Percentiles rank a stretch among this genome's conserved stretches.
phyloP scores from a whole-genome alignment of 1,284 basidiomycete species.

The Ustilago curta region DNA sequence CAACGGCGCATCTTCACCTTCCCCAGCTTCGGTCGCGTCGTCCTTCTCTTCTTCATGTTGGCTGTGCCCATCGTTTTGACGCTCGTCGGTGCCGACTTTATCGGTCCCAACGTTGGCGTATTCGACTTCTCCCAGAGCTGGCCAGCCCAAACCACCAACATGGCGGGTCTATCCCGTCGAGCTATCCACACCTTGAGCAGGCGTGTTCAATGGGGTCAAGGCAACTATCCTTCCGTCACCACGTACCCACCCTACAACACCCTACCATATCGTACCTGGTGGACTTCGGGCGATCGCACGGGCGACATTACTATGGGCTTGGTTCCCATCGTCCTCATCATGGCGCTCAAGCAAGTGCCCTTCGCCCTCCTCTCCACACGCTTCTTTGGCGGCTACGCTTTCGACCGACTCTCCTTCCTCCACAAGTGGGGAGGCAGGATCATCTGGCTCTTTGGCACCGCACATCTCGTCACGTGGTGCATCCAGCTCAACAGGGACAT shows the following conservation, averaged over 20 bases:
- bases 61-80: constrained; percentile 62
- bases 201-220: constrained; percentile 62
- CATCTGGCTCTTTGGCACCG: constrained; percentile 78
- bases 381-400: constrained; percentile 77
- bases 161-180: constrained; percentile 37
- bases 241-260: constrained; percentile 72
- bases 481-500: constrained; percentile 75
- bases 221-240: constrained; percentile 53
- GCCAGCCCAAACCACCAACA: constrained; percentile 42
- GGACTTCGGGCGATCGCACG: constrained; percentile 80
- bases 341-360: constrained; percentile 84
- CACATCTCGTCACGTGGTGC: constrained; percentile 82
- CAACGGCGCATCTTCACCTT: constrained; percentile 54
- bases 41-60: constrained; percentile 59
- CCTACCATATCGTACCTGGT: constrained; percentile 79
- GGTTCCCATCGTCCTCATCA: constrained; percentile 80
- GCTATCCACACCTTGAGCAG: constrained; percentile 20
- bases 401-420: constrained; percentile 81
- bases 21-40: constrained; percentile 54
- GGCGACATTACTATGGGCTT: constrained; percentile 84
- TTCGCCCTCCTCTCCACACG: constrained; percentile 82
- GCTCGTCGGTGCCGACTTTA: constrained; percentile 80
- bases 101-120: constrained; percentile 73
- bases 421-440: constrained; percentile 81
- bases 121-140: constrained; percentile 60